These are phyloP conservation scores for Wickerhamiella nectarea DNA, from an alignment of 805 yeast genomes.

Conservation along the genomic window DNA sequence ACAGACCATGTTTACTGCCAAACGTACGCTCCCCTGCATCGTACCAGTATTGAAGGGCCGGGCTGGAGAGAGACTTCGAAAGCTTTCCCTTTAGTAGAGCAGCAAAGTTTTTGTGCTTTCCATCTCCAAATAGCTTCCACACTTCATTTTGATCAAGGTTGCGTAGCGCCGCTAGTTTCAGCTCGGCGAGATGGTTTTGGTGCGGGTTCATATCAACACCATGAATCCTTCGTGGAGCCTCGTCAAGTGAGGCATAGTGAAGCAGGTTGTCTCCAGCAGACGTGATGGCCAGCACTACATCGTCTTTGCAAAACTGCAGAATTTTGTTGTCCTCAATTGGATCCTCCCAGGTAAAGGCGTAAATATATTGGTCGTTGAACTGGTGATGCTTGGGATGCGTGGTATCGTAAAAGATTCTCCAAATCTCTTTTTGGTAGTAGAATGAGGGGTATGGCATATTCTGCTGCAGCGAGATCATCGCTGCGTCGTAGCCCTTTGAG, in stretches of 20 bases:
- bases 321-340: slow-evolving; percentile 67
- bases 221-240: slow-evolving; percentile 64
- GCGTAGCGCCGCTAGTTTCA: slow-evolving; percentile 60
- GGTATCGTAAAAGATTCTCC: slow-evolving; percentile 74
- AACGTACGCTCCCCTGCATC: slow-evolving; percentile 49
- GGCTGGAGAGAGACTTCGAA: slow-evolving; percentile 60
- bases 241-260: slow-evolving; percentile 56
- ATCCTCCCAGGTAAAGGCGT: slow-evolving; percentile 87
- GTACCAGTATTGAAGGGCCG: slow-evolving; percentile 73
- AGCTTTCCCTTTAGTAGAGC: slow-evolving; percentile 42
- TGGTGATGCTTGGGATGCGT: slow-evolving; percentile 51
- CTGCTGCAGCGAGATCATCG: slow-evolving; percentile 43
- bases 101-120: slow-evolving; percentile 41
- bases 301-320: slow-evolving; percentile 44
- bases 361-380: slow-evolving; percentile 66
- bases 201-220: slow-evolving; percentile 77
- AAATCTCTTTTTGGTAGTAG: slow-evolving; percentile 62
- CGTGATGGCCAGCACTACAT: slow-evolving; percentile 68
- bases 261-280: slow-evolving; percentile 78
- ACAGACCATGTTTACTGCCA: slow-evolving; percentile 41
- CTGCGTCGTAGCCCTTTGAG: slow-evolving; percentile 66
- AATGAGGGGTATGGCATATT: slow-evolving; percentile 68
- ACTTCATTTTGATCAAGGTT: slow-evolving; percentile 42
- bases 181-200: slow-evolving; percentile 67
- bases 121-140: slow-evolving; percentile 70